Evolutionary conservation across 768 basidiomycete species (phyloP).

Genomic region (Hygrocybe coccinea): DNA sequence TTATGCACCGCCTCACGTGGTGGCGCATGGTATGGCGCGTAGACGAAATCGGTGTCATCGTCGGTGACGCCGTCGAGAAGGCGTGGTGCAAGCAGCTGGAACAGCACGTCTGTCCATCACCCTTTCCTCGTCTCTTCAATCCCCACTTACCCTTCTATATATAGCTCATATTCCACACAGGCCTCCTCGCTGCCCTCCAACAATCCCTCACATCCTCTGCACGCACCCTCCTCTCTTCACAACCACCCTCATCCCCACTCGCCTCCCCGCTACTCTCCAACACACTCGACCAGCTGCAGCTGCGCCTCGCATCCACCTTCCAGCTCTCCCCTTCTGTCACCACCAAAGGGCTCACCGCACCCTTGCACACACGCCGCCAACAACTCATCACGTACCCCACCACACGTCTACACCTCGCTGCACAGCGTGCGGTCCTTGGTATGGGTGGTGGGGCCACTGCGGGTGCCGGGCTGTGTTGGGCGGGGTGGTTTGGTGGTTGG

Average conservation of each 20-base stretch:
- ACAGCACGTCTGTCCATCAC: slow-evolving; percentile 36
- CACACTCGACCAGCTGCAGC: slow-evolving; percentile 54
- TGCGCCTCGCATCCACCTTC: slow-evolving; percentile 43
- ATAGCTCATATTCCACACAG: slow-evolving; percentile 63
- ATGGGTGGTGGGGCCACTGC: slow-evolving; percentile 45
- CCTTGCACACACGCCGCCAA: slow-evolving; percentile 46
- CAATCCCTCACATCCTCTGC: slow-evolving; percentile 38
- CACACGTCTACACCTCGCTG: slow-evolving; percentile 55
- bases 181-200: slow-evolving; percentile 50
- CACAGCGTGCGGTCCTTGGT: slow-evolving; percentile 51
- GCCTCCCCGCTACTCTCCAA: slow-evolving; percentile 58
- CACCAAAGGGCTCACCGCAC: slow-evolving; percentile 46
- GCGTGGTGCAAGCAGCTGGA: slow-evolving; percentile 48
- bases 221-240: slow-evolving; percentile 36
- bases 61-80: slow-evolving; percentile 34
- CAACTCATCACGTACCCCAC: slow-evolving; percentile 57
- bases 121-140: not conserved
- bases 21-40: slow-evolving; percentile 43
- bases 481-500: slow-evolving; percentile 52
- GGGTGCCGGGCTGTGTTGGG: slow-evolving; percentile 55
- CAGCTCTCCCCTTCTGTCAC: slow-evolving; percentile 33
- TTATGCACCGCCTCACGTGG: slow-evolving; percentile 43
- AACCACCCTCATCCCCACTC: slow-evolving; percentile 34
- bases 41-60: slow-evolving; percentile 42
- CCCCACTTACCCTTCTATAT: not conserved